Base-by-base conservation (phyloP, 495 filamentous ascomycete genomes). In the Penicillium coffeae region DNA sequence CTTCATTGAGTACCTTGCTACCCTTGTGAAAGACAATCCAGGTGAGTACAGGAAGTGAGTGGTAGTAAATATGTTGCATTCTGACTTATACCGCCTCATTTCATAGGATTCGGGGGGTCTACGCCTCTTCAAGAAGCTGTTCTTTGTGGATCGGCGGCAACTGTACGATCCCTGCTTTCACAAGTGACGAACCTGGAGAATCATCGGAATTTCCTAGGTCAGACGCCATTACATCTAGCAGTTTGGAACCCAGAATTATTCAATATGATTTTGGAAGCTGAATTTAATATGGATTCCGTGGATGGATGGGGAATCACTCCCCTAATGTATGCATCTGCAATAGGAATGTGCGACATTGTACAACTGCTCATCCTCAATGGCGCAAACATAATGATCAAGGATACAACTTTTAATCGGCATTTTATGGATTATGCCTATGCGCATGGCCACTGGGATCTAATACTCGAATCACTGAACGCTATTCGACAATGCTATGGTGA, bases 1-100 rank as follows among this genome's bases (percentile, higher is more conserved):
- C 21, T 42, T 42, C 39, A 12, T 42, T 22, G 39, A 42, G 15
- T 42, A 42, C 9, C 39, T 42, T 42, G 21, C 39, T 6, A 33
- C 8, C 6, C n/a, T 47, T 22, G 21, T 13, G 15, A 18, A 30
- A 18, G 15, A 20, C 38, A 39, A 15, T n/a, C 45, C 36, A 6
- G 39, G 39, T 42, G 39, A 42, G 39, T 42, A 30, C 5, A 30
- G 25, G 10, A 30, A 4, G 5, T 4, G 25, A 5, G 25, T 30
- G 4, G 5, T 30, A 4, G 25, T 30, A 30, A 10, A 5, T 4
- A 5, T 30, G 5, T 4, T 30, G 25, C 25, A 30, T n/a, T n/a
- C n/a, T n/a, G n/a, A n/a, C n/a, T n/a, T n/a, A n/a, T n/a, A n/a
- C n/a, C n/a, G n/a, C n/a, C n/a, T n/a, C n/a, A 37, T 6, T 37